A percentile compares a stretch with the other conserved stretches of the same genome.
These are phyloP conservation scores for Punica granatum DNA, from an alignment of 345 rosid species.

Conservation along the genomic window DNA sequence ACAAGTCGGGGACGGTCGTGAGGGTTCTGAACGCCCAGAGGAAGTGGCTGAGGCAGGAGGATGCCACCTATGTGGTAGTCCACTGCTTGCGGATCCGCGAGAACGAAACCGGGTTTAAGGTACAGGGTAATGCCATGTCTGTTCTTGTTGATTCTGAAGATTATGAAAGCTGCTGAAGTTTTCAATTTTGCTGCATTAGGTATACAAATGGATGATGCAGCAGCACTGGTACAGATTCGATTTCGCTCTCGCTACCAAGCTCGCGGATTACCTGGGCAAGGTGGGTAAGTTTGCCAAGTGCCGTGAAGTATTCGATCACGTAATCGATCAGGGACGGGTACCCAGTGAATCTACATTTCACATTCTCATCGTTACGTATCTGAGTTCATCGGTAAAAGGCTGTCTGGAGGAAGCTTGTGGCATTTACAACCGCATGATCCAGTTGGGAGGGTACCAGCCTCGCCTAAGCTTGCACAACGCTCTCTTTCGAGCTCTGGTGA, in stretches of 20 bases:
- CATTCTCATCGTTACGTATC: slow-evolving; percentile 68
- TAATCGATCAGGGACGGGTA: slow-evolving; percentile 78
- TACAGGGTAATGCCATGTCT: slow-evolving; percentile 8
- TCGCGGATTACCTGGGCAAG: slow-evolving; percentile 82
- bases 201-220: slow-evolving; percentile 89
- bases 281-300: slow-evolving; percentile 70
- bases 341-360: slow-evolving; percentile 90
- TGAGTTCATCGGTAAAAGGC: slow-evolving; percentile 59
- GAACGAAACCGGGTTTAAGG: slow-evolving; percentile 71
- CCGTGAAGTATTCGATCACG: slow-evolving; percentile 68
- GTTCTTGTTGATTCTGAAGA: not conserved
- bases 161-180: no score
- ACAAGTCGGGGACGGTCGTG: slow-evolving; percentile 54
- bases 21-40: slow-evolving; percentile 70
- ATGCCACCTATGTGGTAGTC: slow-evolving; percentile 58
- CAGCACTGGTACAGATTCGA: slow-evolving; percentile 78
- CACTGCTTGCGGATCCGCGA: slow-evolving; percentile 80
- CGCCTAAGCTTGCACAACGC: slow-evolving; percentile 65
- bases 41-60: slow-evolving; percentile 86
- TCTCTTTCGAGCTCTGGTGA: slow-evolving; percentile 63
- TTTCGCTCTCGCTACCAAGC: slow-evolving; percentile 80
- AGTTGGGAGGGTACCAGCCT: slow-evolving; percentile 78
- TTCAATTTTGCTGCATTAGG: slow-evolving; percentile 28
- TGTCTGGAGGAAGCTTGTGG: slow-evolving; percentile 71
- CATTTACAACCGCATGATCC: slow-evolving; percentile 85